phyloP scores from a whole-genome alignment of 1,284 basidiomycete species.

The Moesziomyces globuligerus region DNA sequence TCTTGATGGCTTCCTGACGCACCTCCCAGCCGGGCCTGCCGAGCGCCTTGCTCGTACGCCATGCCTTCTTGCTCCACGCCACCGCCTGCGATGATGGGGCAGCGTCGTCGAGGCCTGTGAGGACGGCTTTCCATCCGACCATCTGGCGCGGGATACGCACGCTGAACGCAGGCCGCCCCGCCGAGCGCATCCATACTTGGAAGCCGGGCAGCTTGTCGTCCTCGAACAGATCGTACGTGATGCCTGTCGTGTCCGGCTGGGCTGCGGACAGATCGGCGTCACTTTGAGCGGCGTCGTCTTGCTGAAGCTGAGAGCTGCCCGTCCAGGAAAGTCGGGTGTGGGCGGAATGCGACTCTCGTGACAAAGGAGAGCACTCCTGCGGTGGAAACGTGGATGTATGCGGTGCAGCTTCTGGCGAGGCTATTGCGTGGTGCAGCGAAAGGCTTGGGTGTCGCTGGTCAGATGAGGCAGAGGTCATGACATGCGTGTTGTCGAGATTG shows the following conservation, averaged over 20 bases:
- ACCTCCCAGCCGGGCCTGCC: constrained; percentile 40
- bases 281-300: too few species aligned
- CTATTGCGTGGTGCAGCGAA: background rate
- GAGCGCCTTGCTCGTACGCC: constrained; percentile 23
- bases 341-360: too few species aligned
- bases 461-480: background rate
- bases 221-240: constrained; percentile 11
- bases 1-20: constrained; percentile 37
- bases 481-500: too few species aligned
- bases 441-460: background rate
- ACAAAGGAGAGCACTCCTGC: background rate
- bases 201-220: constrained; percentile 34
- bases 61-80: constrained; percentile 7
- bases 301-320: background rate
- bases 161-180: background rate
- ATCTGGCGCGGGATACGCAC: constrained; percentile 34
- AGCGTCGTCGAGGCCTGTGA: constrained; percentile 11
- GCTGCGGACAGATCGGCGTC: too few species aligned
- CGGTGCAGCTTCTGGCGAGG: background rate
- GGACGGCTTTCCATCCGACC: constrained; percentile 43
- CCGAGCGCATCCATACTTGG: constrained; percentile 7
- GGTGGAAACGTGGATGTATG: background rate
- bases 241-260: too few species aligned
- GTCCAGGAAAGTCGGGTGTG: background rate
- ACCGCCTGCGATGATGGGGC: background rate